phyloP scores from a whole-genome alignment of 345 rosid species.

The Populus nigra region DNA sequence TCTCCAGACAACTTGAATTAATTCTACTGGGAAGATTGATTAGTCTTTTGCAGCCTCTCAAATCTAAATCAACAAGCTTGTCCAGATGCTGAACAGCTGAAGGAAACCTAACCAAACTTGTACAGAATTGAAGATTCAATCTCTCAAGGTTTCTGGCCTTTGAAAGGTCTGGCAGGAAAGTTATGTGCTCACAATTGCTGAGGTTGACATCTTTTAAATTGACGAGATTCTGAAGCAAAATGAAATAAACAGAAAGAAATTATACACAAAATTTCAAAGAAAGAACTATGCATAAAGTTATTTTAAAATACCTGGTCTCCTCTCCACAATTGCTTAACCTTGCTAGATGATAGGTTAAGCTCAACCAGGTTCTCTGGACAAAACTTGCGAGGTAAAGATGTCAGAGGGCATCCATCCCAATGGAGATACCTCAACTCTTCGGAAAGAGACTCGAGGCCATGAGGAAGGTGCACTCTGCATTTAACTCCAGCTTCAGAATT shows the following conservation, averaged over 20 bases:
- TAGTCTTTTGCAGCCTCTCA: background rate
- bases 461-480: background rate
- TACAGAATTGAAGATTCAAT: background rate
- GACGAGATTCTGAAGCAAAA: slow-evolving; percentile 2
- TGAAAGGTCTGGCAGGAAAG: background rate
- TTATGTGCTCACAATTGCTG: background rate
- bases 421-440: slow-evolving; percentile 13
- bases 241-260: too few relatives aligned
- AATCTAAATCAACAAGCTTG: background rate
- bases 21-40: background rate
- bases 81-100: background rate
- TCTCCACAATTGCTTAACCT: slow-evolving; percentile 8
- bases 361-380: slow-evolving; percentile 3
- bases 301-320: slow-evolving; percentile 1
- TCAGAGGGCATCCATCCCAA: slow-evolving; percentile 10
- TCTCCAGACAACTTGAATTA: background rate
- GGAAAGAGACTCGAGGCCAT: background rate
- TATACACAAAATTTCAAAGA: too few relatives aligned
- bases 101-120: background rate
- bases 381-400: slow-evolving; percentile 6
- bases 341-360: slow-evolving; percentile 5
- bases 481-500: background rate
- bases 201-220: slow-evolving; percentile 1
- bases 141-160: background rate
- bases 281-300: too few relatives aligned